Evolutionary conservation across 1,284 basidiomycete genomes (phyloP).

Genomic region (Fistulinella cinereoalba): DNA sequence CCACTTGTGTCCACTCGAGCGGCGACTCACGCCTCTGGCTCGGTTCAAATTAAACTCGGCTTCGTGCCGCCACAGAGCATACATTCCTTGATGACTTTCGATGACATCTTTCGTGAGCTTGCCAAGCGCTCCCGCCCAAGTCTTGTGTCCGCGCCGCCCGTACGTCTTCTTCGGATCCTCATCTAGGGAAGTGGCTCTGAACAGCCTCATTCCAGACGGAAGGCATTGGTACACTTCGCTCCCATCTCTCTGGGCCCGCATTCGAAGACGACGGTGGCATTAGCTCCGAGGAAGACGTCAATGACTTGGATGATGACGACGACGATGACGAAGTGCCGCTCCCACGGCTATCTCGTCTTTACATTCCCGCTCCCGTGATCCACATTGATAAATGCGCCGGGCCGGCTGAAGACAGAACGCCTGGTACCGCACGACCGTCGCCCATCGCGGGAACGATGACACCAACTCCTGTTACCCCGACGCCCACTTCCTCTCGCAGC

Average conservation of each 20-base stretch:
- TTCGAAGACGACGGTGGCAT: slow-evolving; percentile 81
- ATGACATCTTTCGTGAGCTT: slow-evolving; percentile 64
- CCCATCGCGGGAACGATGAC: slow-evolving; percentile 11
- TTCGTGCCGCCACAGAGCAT: slow-evolving; percentile 56
- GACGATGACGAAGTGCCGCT: slow-evolving; percentile 23
- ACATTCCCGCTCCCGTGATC: slow-evolving; percentile 27
- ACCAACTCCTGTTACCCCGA: slow-evolving; percentile 19
- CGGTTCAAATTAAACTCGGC: slow-evolving; percentile 73
- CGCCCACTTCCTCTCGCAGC: slow-evolving; percentile 15
- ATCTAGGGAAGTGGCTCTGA: slow-evolving; percentile 1
- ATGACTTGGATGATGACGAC: slow-evolving; percentile 29
- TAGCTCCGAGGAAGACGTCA: slow-evolving; percentile 56
- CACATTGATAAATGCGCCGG: slow-evolving; percentile 17
- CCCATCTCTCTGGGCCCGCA: slow-evolving; percentile 53
- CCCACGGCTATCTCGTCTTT: slow-evolving; percentile 27
- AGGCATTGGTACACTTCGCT: slow-evolving; percentile 84
- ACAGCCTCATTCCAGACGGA: slow-evolving; percentile 58
- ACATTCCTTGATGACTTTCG: slow-evolving; percentile 41
- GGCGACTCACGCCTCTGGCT: slow-evolving; percentile 58
- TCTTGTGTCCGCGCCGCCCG: slow-evolving; percentile 77
- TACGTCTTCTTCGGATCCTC: slow-evolving; percentile 31
- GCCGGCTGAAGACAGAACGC: slow-evolving; percentile 11
- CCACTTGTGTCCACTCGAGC: slow-evolving; percentile 65
- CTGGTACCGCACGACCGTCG: slow-evolving; percentile 27
- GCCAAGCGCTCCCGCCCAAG: slow-evolving; percentile 62